Evolutionary conservation across 2,329 filamentous ascomycete genomes (phyloP).

Genomic region (Neophaeococcomyces mojaviensis): DNA sequence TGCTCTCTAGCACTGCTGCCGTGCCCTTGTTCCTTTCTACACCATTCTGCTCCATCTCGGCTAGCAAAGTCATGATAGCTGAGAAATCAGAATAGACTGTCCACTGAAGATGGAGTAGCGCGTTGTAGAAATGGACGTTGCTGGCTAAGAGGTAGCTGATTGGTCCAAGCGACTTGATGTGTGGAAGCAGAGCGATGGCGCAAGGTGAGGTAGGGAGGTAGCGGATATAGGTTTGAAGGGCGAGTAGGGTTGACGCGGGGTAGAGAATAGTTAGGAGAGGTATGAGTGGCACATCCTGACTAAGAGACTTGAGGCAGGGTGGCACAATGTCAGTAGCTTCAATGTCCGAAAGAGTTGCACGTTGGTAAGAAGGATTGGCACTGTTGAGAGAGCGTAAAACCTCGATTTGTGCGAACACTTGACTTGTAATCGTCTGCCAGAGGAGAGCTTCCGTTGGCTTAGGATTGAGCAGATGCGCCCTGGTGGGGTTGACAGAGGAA

Average conservation of each 20-base stretch:
- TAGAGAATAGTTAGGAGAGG: conserved; percentile 33
- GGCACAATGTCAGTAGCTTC: neutral
- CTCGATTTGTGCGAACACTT: too few species aligned
- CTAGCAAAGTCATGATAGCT: conserved; percentile 32
- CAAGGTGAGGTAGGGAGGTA: conserved; percentile 35
- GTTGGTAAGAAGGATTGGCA: neutral
- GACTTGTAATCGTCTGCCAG: too few species aligned
- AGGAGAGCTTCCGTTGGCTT: too few species aligned
- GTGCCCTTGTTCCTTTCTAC: conserved; percentile 32
- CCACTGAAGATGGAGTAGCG: conserved; percentile 38
- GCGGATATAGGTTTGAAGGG: conserved; percentile 33
- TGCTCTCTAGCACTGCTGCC: conserved; percentile 25
- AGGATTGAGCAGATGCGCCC: too few species aligned
- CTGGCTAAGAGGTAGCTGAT: conserved; percentile 37
- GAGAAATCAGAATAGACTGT: conserved; percentile 33
- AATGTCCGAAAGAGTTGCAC: neutral
- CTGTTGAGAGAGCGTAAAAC: too few species aligned
- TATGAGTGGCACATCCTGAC: conserved; percentile 25
- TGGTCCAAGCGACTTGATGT: conserved; percentile 34
- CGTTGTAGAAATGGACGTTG: conserved; percentile 37
- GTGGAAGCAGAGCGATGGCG: conserved; percentile 33
- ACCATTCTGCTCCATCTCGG: conserved; percentile 39
- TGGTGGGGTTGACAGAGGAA: too few species aligned
- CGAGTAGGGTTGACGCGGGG: conserved; percentile 33
- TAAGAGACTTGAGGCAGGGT: conserved; percentile 26